phyloP scores from a whole-genome alignment of 805 yeast genomes.

The Pichia manshurica region DNA sequence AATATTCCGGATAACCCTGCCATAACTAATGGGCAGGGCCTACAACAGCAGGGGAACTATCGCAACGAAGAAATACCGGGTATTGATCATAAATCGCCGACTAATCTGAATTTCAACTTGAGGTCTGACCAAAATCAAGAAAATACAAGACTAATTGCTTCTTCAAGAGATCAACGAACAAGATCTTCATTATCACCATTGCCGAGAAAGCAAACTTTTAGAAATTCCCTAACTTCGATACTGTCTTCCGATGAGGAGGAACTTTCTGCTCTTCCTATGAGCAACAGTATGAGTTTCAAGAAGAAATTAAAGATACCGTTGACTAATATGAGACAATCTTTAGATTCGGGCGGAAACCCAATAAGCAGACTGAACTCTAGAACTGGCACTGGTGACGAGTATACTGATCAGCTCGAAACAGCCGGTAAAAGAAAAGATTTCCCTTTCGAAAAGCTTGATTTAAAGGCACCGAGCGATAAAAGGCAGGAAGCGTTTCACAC shows the following conservation, averaged over 20 bases:
- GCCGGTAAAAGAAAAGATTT: slow-evolving; percentile 10
- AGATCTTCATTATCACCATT: slow-evolving; percentile 6
- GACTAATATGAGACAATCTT: slow-evolving; percentile 10
- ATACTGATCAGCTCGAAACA: slow-evolving; percentile 3
- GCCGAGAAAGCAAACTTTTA: slow-evolving; percentile 5
- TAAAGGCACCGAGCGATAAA: slow-evolving; percentile 40
- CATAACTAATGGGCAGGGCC: neutral
- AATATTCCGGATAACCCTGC: neutral
- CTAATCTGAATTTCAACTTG: neutral
- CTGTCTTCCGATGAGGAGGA: slow-evolving; percentile 10
- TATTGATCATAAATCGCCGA: neutral
- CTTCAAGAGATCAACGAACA: neutral
- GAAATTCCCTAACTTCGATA: slow-evolving; percentile 4
- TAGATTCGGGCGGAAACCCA: slow-evolving; percentile 2
- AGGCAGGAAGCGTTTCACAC: slow-evolving; percentile 57
- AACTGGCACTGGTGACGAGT: neutral
- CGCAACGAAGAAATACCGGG: neutral
- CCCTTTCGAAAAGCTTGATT: slow-evolving; percentile 18
- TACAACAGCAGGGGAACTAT: neutral
- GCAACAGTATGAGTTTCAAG: slow-evolving; percentile 12
- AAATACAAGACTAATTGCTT: neutral
- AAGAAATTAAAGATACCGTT: slow-evolving; percentile 14
- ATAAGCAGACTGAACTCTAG: slow-evolving; percentile 12
- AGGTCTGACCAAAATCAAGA: neutral
- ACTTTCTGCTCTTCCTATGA: neutral